phyloP scores from a whole-genome alignment of 441 rosid genomes.

The Kokia cookei region DNA sequence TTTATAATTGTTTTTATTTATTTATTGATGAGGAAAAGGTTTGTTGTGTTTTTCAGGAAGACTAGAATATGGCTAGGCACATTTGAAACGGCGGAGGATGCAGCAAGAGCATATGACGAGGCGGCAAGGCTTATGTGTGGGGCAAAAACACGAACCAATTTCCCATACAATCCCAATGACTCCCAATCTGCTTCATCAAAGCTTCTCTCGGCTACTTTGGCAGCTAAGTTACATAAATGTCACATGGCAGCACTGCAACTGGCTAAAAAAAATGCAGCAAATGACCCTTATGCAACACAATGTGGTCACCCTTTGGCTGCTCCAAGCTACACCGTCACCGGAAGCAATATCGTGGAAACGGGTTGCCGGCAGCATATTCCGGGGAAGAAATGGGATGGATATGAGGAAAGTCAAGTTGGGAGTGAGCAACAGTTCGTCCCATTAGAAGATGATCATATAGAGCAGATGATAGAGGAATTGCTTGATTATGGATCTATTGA shows the following conservation, averaged over 20 bases:
- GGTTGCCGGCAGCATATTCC: slow-evolving; percentile 16
- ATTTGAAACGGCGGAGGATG: slow-evolving; percentile 69
- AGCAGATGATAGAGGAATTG: slow-evolving; percentile 72
- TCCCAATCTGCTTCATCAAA: slow-evolving; percentile 54
- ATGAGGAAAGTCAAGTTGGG: slow-evolving; percentile 16
- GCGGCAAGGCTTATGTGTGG: slow-evolving; percentile 74
- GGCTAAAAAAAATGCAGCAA: slow-evolving; percentile 20
- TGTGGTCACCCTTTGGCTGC: neutral
- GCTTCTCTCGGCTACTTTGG: slow-evolving; percentile 59
- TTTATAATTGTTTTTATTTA: neutral
- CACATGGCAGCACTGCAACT: slow-evolving; percentile 44
- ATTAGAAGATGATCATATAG: slow-evolving; percentile 60
- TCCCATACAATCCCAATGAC: slow-evolving; percentile 47
- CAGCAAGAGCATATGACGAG: slow-evolving; percentile 69
- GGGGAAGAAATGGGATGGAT: slow-evolving; percentile 27
- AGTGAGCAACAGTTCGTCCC: slow-evolving; percentile 18
- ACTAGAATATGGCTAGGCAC: slow-evolving; percentile 81
- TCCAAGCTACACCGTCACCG: neutral
- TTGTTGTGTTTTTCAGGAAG: slow-evolving; percentile 37
- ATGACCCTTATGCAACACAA: slow-evolving; percentile 15
- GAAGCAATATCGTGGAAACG: slow-evolving; percentile 2
- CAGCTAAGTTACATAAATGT: slow-evolving; percentile 66
- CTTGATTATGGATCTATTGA: slow-evolving; percentile 59
- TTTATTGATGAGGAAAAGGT: neutral
- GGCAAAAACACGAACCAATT: slow-evolving; percentile 54